phyloP scores from a whole-genome alignment of 495 filamentous ascomycete genomes.

The Penicillium angulare region DNA sequence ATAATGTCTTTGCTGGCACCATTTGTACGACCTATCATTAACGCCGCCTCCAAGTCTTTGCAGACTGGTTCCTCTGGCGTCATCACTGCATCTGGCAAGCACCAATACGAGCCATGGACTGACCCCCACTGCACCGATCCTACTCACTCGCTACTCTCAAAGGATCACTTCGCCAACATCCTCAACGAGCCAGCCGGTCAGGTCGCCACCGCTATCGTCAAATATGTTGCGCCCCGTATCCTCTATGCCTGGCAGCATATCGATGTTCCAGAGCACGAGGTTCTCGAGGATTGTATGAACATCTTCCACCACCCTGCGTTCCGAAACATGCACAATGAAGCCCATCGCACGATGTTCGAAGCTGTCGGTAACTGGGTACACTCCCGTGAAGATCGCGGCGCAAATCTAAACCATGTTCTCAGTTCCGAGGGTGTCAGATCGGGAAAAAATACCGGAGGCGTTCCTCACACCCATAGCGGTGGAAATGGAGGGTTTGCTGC shows the following conservation, averaged over 20 bases:
- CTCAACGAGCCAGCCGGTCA: constrained; percentile 85
- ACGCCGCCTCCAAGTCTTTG: constrained; percentile 74
- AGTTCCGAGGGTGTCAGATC: constrained; percentile 75
- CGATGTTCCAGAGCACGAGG: constrained; percentile 71
- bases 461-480: constrained; percentile 36
- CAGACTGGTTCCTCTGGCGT: constrained; percentile 81
- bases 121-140: constrained; percentile 83
- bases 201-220: constrained; percentile 72
- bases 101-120: constrained; percentile 90
- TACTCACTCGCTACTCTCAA: constrained; percentile 91
- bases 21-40: constrained; percentile 87
- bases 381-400: constrained; percentile 59
- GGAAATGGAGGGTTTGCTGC: constrained; percentile 26
- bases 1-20: constrained; percentile 86
- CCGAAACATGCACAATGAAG: constrained; percentile 66
- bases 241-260: constrained; percentile 90
- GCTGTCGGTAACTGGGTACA: constrained; percentile 76
- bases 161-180: constrained; percentile 94
- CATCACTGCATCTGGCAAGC: constrained; percentile 73
- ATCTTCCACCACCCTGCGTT: constrained; percentile 90
- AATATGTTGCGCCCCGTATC: constrained; percentile 82
- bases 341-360: constrained; percentile 83
- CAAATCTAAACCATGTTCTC: constrained; percentile 64
- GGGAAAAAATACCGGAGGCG: constrained; percentile 69
- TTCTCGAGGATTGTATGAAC: constrained; percentile 69